These are phyloP conservation scores for Acanthamoeba divionensis DNA, from an alignment of 208 protist species.

Conservation along the genomic window DNA sequence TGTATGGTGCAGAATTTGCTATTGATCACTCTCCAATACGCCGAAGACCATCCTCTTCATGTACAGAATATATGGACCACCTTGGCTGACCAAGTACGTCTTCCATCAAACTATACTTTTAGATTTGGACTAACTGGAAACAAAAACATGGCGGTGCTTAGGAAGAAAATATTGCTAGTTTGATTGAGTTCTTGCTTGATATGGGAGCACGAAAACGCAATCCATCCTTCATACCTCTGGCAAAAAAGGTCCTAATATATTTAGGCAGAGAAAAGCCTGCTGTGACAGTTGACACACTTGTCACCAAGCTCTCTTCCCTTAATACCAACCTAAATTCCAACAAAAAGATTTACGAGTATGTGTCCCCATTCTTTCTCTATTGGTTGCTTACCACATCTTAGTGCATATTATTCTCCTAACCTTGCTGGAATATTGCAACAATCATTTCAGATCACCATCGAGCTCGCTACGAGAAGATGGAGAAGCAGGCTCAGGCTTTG, in stretches of 20 bases:
- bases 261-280: neutral
- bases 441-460: too few relatives aligned
- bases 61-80: conserved; percentile 20
- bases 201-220: conserved; percentile 9
- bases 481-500: neutral
- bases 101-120: neutral
- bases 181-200: conserved; percentile 2
- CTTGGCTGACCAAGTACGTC: neutral
- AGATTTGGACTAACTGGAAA: too few relatives aligned
- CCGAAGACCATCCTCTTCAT: conserved; percentile 25
- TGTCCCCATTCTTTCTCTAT: neutral
- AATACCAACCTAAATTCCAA: neutral
- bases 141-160: too few relatives aligned
- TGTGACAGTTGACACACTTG: conserved; percentile 34
- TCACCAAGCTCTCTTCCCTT: neutral
- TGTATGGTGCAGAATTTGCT: neutral
- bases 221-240: too few relatives aligned
- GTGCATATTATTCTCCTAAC: too few relatives aligned
- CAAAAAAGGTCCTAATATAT: neutral
- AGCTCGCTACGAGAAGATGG: too few relatives aligned
- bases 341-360: neutral
- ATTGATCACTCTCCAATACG: conserved; percentile 27
- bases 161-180: neutral
- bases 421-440: too few relatives aligned
- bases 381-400: too few relatives aligned